Evolutionary conservation across 495 filamentous ascomycete genomes (phyloP), one percentile per base, ranked within the genome.

Genomic region (Penicillium salamii): DNA sequence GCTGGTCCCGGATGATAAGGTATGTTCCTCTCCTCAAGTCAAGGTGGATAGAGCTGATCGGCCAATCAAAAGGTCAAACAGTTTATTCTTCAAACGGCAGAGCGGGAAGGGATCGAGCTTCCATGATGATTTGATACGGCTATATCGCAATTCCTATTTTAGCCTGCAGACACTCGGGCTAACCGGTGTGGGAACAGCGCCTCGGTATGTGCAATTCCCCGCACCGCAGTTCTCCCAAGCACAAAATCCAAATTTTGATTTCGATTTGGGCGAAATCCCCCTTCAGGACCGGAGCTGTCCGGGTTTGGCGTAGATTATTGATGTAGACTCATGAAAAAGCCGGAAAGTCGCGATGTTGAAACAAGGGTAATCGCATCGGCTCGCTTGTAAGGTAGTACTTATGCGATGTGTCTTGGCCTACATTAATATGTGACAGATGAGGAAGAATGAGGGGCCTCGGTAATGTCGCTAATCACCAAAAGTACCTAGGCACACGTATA

Each of bases 21-120:
- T 88, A 51, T 24, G 71, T 63, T 24, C 19, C 35, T 20, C 15
- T 7, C 9, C n/a, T n/a, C 14, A 31, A 32, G 21, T 23, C 13
- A 7, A 18, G 41, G 9, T 33, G 20, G 13, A 21, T 51, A 46
- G 54, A 23, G 21, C 43, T 37, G 19, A 53, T 29, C 2, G 17
- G 13, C 9, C 26, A 47, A 13, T 9, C 17, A 21, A 24, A 50
- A 90, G 87, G 78, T 87, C 28, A 78, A 81, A 44, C 83, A 80
- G 26, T 97, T 86, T 70, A 90, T 97, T 43, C 57, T 90, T 37
- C 81, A 87, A 50, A 82, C 79, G 49, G 88, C 89, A 28, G 90
- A 95, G 70, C 81, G 80, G 44, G 91, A 97, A 66, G 93, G 91
- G 7, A 86, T 98, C 54, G 87, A 92, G 32, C 52, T 84, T 18